Evolutionary conservation across 129 eudicot species (phyloP).

Genomic region (Cynara cardunculus): DNA sequence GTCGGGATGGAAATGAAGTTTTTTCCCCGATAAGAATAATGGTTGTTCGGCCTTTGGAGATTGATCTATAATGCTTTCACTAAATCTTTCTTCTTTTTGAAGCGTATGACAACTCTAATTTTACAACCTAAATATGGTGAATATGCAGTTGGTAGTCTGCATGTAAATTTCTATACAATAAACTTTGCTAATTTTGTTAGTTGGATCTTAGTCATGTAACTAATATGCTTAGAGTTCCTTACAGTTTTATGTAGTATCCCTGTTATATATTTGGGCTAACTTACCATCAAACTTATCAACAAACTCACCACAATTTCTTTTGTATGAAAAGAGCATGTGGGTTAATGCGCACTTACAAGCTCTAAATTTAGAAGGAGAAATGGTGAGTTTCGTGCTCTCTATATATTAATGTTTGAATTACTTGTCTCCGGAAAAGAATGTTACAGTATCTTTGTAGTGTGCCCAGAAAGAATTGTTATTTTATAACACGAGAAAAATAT

Average conservation of each 20-base stretch:
- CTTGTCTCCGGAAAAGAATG: background rate
- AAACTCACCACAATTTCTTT: background rate
- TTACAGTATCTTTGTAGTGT: too few species aligned
- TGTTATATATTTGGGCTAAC: too few species aligned
- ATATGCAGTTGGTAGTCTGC: background rate
- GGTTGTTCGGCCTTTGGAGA: background rate
- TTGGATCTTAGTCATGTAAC: background rate
- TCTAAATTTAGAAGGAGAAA: background rate
- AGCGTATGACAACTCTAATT: background rate
- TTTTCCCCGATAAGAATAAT: too few species aligned
- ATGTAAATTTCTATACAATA: too few species aligned
- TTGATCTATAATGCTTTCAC: background rate
- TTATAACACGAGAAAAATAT: background rate
- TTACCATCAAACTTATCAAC: background rate
- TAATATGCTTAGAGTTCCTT: background rate
- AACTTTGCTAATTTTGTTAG: background rate
- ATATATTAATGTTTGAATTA: background rate
- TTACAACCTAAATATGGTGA: slow-evolving; percentile 1
- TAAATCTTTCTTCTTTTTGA: background rate
- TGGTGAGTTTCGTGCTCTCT: too few species aligned
- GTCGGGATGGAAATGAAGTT: too few species aligned
- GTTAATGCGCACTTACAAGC: background rate
- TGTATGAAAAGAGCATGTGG: background rate
- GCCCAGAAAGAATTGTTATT: too few species aligned
- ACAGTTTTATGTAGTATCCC: background rate